Evolutionary conservation across 768 basidiomycete genomes (phyloP).

Genomic region (Multifurca ochricompacta): DNA sequence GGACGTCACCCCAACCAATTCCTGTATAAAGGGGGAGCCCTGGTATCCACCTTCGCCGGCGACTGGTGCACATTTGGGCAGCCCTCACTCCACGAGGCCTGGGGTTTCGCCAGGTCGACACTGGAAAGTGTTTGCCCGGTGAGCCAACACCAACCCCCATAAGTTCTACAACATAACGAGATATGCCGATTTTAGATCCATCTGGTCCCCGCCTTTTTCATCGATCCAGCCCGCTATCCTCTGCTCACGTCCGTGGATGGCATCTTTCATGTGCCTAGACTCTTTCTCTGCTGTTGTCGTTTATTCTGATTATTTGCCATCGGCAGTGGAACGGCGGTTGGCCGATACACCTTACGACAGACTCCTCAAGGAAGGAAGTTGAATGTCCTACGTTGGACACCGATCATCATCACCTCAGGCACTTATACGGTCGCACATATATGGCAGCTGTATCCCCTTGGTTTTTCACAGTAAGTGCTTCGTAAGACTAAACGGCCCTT

Average conservation of each 20-base stretch:
- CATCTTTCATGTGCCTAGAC: conserved; percentile 28
- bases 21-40: conserved; percentile 25
- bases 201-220: conserved; percentile 29
- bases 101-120: conserved; percentile 25
- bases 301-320: conserved; percentile 12
- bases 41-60: conserved; percentile 35
- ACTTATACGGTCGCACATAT: conserved; percentile 32
- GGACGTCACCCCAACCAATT: conserved; percentile 29
- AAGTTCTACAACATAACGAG: not conserved
- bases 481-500: not conserved
- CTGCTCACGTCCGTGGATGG: conserved; percentile 32
- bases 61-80: conserved; percentile 30
- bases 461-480: conserved; percentile 54
- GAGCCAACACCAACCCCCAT: conserved; percentile 1
- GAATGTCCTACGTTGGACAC: conserved; percentile 28
- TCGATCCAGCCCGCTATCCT: conserved; percentile 30
- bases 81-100: conserved; percentile 21
- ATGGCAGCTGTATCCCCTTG: conserved; percentile 61
- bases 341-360: conserved; percentile 38
- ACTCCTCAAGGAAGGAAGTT: conserved; percentile 22
- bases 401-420: conserved; percentile 51
- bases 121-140: conserved; percentile 29
- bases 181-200: conserved; percentile 23
- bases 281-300: not conserved
- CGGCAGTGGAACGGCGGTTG: conserved; percentile 29